Conservation (phyloP, 495 filamentous ascomycete species). For the Thermochaetoides thermophila region DNA sequence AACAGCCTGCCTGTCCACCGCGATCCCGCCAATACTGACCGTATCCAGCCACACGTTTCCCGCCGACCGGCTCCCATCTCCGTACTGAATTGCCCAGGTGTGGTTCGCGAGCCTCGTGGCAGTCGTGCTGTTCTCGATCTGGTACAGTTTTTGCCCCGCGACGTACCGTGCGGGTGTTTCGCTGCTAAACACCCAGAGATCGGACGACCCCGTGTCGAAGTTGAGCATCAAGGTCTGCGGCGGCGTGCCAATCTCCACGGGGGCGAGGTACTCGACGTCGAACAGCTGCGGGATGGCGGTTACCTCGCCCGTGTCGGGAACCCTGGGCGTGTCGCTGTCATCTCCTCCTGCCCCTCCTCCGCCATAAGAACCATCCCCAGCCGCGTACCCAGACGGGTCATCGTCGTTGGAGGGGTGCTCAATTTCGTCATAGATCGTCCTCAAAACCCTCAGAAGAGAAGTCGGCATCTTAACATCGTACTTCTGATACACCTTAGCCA, state of each 20-base stretch:
- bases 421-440: no score
- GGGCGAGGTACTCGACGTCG: slow-evolving; percentile 51
- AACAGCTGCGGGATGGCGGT: slow-evolving; percentile 32
- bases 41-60: slow-evolving; percentile 62
- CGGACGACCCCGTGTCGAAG: slow-evolving; percentile 64
- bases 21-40: slow-evolving; percentile 60
- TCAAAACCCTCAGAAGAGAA: no score
- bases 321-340: no score
- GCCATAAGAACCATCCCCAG: no score
- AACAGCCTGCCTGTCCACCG: slow-evolving; percentile 52
- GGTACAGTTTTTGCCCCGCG: slow-evolving; percentile 41
- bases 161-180: slow-evolving; percentile 28
- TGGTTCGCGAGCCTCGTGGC: slow-evolving; percentile 36
- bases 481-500: slow-evolving; percentile 29
- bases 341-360: no score
- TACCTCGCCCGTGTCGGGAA: no score
- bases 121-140: slow-evolving; percentile 33
- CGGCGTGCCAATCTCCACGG: slow-evolving; percentile 57
- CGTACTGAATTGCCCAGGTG: slow-evolving; percentile 57
- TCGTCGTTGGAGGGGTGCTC: no score
- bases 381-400: no score
- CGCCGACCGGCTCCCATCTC: slow-evolving; percentile 52
- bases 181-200: slow-evolving; percentile 51
- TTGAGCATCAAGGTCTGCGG: slow-evolving; percentile 53
- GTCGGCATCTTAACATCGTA: slow-evolving; percentile 22